Conservation (phyloP, 106 monocot species). For the Phalaenopsis aphrodite region DNA sequence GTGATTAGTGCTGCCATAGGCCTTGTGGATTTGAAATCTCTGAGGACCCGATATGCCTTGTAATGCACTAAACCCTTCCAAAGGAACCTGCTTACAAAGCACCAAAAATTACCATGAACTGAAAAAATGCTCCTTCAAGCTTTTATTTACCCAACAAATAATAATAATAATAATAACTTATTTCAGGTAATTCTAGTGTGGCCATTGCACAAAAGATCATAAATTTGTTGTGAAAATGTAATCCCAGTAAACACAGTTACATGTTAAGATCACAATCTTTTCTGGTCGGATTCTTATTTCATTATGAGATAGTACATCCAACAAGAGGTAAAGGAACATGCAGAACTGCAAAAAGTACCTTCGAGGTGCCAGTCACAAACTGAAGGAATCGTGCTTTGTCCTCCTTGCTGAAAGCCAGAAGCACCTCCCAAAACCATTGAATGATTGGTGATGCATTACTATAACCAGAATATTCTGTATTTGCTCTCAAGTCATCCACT, state of each 20-base stretch:
- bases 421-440: conserved; percentile 99
- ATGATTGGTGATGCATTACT: conserved; percentile 87
- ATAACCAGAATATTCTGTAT: conserved; percentile 97
- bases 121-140: not conserved
- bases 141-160: not conserved
- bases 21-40: conserved; percentile 97
- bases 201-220: too few relatives aligned
- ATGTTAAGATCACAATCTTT: not conserved
- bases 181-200: not conserved
- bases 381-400: conserved; percentile 97
- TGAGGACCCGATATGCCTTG: conserved; percentile 97
- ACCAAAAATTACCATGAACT: not conserved
- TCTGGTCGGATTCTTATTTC: not conserved
- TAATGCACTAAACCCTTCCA: conserved; percentile 96
- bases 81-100: conserved; percentile 58
- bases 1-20: conserved; percentile 78
- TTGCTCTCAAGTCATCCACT: conserved; percentile 96
- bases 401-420: conserved; percentile 94
- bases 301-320: not conserved
- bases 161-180: too few relatives aligned
- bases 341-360: conserved; percentile 33
- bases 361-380: conserved; percentile 98
- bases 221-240: too few relatives aligned
- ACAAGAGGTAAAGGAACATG: not conserved
- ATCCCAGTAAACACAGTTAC: too few relatives aligned